Conservation (phyloP, 192 early-diverging fungal species). For the Coemansia sp. region DNA sequence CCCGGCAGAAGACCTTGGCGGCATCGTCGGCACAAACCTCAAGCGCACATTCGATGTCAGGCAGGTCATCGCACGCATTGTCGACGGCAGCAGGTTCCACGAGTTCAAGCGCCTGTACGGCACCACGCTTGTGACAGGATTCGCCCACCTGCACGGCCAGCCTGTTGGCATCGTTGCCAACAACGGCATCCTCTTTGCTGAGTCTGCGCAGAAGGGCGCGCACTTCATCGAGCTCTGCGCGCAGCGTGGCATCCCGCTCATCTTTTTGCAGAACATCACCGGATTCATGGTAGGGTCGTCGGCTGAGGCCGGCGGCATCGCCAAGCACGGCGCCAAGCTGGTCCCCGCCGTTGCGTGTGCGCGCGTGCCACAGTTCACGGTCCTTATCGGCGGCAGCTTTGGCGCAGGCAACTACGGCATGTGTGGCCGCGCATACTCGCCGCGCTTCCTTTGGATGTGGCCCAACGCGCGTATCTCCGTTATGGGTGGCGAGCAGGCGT, state of each 20-base stretch:
- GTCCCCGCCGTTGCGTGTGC: constrained; percentile 94
- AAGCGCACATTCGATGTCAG: constrained; percentile 84
- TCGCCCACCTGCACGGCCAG: constrained; percentile 85
- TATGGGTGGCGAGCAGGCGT: constrained; percentile 97
- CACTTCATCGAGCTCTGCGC: constrained; percentile 93
- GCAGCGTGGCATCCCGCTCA: constrained; percentile 83
- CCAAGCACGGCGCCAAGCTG: constrained; percentile 96
- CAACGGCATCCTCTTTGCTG: constrained; percentile 94
- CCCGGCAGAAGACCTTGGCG: constrained; percentile 77
- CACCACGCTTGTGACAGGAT: constrained; percentile 85
- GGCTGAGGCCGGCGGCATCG: constrained; percentile 94
- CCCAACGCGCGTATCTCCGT: constrained; percentile 92
- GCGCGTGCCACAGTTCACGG: constrained; percentile 90
- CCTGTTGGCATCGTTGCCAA: constrained; percentile 95
- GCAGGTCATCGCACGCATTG: constrained; percentile 92
- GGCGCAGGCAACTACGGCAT: constrained; percentile 96
- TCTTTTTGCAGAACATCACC: constrained; percentile 96
- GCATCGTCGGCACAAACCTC: constrained; percentile 92
- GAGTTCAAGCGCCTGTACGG: constrained; percentile 97
- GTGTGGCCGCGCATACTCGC: constrained; percentile 92
- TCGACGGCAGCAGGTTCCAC: constrained; percentile 85
- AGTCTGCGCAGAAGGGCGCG: constrained; percentile 91
- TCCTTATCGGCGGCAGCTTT: constrained; percentile 74
- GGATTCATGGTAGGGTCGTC: constrained; percentile 96
- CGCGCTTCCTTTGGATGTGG: constrained; percentile 97